Conservation (phyloP, 2,329 filamentous ascomycete species). For the Juglanconis oblonga region DNA sequence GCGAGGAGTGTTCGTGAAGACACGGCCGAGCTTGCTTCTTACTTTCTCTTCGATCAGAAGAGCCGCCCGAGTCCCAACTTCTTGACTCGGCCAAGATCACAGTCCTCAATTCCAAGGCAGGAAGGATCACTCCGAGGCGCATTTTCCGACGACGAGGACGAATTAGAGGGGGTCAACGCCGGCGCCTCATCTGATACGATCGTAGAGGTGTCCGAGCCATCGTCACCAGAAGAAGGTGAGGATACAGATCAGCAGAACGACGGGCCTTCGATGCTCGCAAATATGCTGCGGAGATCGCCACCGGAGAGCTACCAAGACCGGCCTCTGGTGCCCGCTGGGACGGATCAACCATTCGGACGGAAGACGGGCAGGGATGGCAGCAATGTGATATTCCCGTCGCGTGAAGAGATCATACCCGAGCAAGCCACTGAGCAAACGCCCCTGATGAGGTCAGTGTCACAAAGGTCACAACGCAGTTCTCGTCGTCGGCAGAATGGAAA, state of each 20-base stretch:
- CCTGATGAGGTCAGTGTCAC: slow-evolving; percentile 36
- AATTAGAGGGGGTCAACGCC: slow-evolving; percentile 18
- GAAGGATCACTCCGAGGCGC: slow-evolving; percentile 2
- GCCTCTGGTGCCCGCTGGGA: background rate
- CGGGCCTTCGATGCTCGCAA: slow-evolving; percentile 45
- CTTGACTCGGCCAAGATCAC: slow-evolving; percentile 37
- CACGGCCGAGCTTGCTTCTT: slow-evolving; percentile 81
- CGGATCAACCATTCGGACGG: slow-evolving; percentile 5
- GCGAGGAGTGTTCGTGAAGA: slow-evolving; percentile 79
- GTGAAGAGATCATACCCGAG: slow-evolving; percentile 2
- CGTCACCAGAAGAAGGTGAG: slow-evolving; percentile 42
- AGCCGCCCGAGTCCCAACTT: slow-evolving; percentile 43
- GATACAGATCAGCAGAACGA: slow-evolving; percentile 25
- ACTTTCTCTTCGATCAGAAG: slow-evolving; percentile 67
- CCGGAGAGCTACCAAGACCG: slow-evolving; percentile 32
- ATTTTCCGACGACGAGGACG: slow-evolving; percentile 27
- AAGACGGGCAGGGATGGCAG: slow-evolving; percentile 18
- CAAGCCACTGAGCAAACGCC: slow-evolving; percentile 43
- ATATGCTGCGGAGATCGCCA: slow-evolving; percentile 48
- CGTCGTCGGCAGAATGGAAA: slow-evolving; percentile 22
- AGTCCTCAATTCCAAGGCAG: slow-evolving; percentile 26
- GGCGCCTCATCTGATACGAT: slow-evolving; percentile 49
- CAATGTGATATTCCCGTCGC: background rate
- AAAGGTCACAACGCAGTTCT: slow-evolving; percentile 29
- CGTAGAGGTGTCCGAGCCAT: slow-evolving; percentile 58